Conservation (phyloP, 1,139 yeast species). For the Taphrina flavorubra region DNA sequence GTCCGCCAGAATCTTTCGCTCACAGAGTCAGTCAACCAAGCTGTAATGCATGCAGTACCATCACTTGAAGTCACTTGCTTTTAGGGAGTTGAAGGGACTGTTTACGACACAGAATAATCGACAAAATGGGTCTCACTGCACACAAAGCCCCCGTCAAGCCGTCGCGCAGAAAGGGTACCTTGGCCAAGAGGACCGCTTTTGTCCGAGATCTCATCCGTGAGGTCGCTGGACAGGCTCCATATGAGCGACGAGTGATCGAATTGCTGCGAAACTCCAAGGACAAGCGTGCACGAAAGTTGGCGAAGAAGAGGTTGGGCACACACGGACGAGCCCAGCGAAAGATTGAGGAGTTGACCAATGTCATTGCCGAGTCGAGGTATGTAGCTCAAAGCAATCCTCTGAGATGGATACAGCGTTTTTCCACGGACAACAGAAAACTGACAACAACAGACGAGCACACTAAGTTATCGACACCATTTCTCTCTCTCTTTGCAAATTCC, state of each 20-base stretch:
- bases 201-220: constrained; percentile 96
- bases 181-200: constrained; percentile 93
- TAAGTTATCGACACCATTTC: constrained; percentile 1
- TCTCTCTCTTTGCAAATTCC: background rate
- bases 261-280: constrained; percentile 99
- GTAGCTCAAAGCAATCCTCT: constrained; percentile 50
- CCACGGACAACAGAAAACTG: background rate
- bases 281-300: constrained; percentile 99
- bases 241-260: constrained; percentile 99
- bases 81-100: background rate
- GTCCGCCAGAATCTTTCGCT: constrained; percentile 18
- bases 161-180: constrained; percentile 96
- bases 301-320: constrained; percentile 99
- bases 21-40: background rate
- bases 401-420: background rate
- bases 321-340: constrained; percentile 99
- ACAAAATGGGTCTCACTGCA: constrained; percentile 73
- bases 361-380: constrained; percentile 87
- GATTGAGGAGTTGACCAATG: constrained; percentile 97
- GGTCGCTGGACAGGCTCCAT: constrained; percentile 99
- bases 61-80: constrained; percentile 4
- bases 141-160: constrained; percentile 93
- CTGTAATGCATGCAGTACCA: background rate
- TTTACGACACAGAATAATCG: background rate
- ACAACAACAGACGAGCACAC: constrained; percentile 10